Evolutionary conservation across 345 rosid species (phyloP), one percentile per base, ranked within the genome.

Genomic region (Hypericum androsaemum): DNA sequence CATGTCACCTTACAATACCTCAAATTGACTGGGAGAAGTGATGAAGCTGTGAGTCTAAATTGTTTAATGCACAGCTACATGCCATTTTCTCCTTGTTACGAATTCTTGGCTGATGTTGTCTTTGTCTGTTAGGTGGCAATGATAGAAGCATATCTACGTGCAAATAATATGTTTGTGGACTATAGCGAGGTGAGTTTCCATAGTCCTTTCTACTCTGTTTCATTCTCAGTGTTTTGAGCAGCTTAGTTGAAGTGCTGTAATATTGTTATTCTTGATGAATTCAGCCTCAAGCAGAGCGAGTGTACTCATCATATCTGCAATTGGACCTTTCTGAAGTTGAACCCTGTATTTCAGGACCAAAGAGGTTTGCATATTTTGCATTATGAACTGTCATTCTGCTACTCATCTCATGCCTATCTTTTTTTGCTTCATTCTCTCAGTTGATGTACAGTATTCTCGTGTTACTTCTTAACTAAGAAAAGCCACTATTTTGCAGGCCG

Each of bases 1-100:
- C 65, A 60, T 66, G 71, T 57, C 43, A 66, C 71, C 7, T 51
- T 66, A 41, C 53, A 66, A 14, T 66, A 67, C 46, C 66, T 67
- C 15, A 67, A 56, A 56, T 39, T 67, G 37, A 67, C 71, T 16
- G 63, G 66, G 47, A 56, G 71, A 48, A 67, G 63, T 41, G 71
- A 67, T 36, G 66, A 67, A 5, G 60, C 63, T 10, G 71, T 67
- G 45, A 52, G 66, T n/a, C 22, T 42, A 1, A 4, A 22, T 37
- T 8, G 2, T 3, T 13, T 15, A 6, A 6, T 7, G 16, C 6
- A 12, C 9, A 16, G 40, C 7, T 53, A n/a, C 11, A 22, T 12
- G 58, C 12, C 32, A 10, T 12, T 1, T 11, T 22, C 3, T 49
- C 9, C 38, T 35, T 51, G 37, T 13, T 28, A 51, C 9, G 10